These are phyloP conservation scores for Leccinum fuscescens DNA, from an alignment of 1,284 basidiomycete species.

Conservation along the genomic window DNA sequence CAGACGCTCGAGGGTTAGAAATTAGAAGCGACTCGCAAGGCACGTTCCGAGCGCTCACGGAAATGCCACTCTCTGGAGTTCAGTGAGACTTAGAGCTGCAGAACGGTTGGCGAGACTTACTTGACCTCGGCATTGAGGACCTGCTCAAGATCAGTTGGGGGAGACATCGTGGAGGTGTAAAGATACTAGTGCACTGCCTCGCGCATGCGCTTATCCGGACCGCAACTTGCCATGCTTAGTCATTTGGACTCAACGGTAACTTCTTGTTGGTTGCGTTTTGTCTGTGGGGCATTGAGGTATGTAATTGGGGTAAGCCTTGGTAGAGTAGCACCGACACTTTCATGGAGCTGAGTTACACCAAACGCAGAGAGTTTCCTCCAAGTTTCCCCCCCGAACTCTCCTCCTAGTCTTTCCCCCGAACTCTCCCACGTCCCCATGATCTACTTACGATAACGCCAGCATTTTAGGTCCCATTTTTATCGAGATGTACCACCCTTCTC, in stretches of 20 bases:
- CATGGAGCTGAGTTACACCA: too few relatives aligned
- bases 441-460: conserved; percentile 20
- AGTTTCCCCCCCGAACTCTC: too few relatives aligned
- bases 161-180: conserved; percentile 17
- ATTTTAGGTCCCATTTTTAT: conserved; percentile 10
- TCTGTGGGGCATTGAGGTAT: too few relatives aligned
- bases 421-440: conserved; percentile 10
- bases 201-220: too few relatives aligned
- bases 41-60: conserved; percentile 42
- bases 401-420: too few relatives aligned
- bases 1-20: neutral
- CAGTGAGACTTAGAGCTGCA: neutral
- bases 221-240: too few relatives aligned
- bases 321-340: too few relatives aligned
- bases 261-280: too few relatives aligned
- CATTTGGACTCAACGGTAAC: too few relatives aligned
- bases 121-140: conserved; percentile 67
- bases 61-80: conserved; percentile 71
- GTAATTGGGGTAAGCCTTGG: too few relatives aligned
- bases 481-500: conserved; percentile 6
- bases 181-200: too few relatives aligned
- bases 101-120: conserved; percentile 35
- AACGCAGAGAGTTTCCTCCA: too few relatives aligned
- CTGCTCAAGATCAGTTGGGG: conserved; percentile 54
- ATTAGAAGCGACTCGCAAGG: neutral